Evolutionary conservation across 768 basidiomycete genomes (phyloP).

Genomic region (Phallus indusiatus): DNA sequence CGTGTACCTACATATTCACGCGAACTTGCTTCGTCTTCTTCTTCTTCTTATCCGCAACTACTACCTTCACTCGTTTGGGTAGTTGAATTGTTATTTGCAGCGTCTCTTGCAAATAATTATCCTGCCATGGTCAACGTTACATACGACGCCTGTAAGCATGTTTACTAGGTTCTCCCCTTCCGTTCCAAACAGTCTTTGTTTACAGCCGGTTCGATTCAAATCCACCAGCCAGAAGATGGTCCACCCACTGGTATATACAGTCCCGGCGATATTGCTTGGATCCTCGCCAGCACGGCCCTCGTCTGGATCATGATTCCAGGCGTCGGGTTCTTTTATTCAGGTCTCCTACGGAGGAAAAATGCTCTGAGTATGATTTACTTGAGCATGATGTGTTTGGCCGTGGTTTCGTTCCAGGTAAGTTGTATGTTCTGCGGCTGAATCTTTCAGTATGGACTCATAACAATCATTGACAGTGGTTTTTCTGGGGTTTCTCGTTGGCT

Average conservation of each 20-base stretch:
- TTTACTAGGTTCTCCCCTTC: neutral
- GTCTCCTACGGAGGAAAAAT: conserved; percentile 85
- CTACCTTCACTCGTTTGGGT: neutral
- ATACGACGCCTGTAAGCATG: conserved; percentile 15
- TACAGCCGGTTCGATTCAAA: conserved; percentile 32
- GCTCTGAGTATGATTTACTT: conserved; percentile 86
- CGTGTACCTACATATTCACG: neutral
- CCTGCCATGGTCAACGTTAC: conserved; percentile 21
- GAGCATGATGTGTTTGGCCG: conserved; percentile 64
- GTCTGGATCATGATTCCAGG: conserved; percentile 84
- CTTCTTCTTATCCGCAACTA: neutral
- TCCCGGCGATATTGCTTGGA: conserved; percentile 62
- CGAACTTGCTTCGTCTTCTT: neutral
- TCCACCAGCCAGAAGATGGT: conserved; percentile 17
- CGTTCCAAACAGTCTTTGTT: neutral
- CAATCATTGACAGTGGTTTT: conserved; percentile 66
- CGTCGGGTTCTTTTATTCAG: conserved; percentile 85
- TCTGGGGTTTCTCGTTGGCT: conserved; percentile 92
- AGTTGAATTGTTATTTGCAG: neutral
- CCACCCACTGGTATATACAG: conserved; percentile 31
- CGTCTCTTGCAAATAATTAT: neutral
- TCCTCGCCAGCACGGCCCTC: conserved; percentile 64
- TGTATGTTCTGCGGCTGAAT: neutral
- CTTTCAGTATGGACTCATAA: conserved; percentile 5
- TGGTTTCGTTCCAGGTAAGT: conserved; percentile 55